Percentiles rank a stretch among this genome's conserved stretches.
phyloP scores from a whole-genome alignment of 805 yeast genomes.

The Clavispora santaluciae region DNA sequence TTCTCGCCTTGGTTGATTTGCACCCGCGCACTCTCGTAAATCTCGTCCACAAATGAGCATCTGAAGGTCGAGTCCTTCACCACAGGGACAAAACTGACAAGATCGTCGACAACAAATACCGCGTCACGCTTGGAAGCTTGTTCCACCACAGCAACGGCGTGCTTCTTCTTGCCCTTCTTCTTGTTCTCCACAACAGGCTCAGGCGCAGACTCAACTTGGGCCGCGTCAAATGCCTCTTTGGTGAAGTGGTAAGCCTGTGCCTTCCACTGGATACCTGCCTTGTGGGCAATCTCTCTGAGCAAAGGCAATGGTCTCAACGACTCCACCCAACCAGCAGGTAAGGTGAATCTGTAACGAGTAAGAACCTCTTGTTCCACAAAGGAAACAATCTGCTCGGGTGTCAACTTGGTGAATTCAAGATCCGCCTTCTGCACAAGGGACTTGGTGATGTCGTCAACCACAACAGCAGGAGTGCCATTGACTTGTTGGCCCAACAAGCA shows the following conservation, averaged over 20 bases:
- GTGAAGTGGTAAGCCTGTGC: conserved; percentile 47
- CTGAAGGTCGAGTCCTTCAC: conserved; percentile 66
- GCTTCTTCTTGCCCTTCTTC: conserved; percentile 23
- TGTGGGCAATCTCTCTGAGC: conserved; percentile 66
- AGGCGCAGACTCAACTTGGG: conserved; percentile 18
- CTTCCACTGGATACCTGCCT: conserved; percentile 85
- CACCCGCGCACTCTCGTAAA: conserved; percentile 59
- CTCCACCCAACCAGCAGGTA: conserved; percentile 48
- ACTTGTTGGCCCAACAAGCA: conserved; percentile 53
- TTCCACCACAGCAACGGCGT: conserved; percentile 6
- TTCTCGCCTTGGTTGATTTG: conserved; percentile 37
- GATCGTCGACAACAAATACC: conserved; percentile 56
- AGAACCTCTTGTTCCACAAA: conserved; percentile 50
- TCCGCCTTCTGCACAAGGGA: conserved; percentile 40
- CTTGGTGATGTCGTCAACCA: conserved; percentile 36
- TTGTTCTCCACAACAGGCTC: conserved; percentile 11
- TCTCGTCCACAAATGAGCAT: conserved; percentile 67
- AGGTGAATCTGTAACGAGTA: conserved; percentile 57
- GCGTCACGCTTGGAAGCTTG: conserved; percentile 22
- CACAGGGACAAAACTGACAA: conserved; percentile 67
- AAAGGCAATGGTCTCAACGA: conserved; percentile 39
- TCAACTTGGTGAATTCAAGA: conserved; percentile 40
- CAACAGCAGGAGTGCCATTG: conserved; percentile 36
- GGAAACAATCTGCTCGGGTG: conserved; percentile 41
- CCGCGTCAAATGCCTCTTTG: conserved; percentile 32